Evolutionary conservation across 768 basidiomycete genomes (phyloP).

Genomic region (Pholiota microspora): DNA sequence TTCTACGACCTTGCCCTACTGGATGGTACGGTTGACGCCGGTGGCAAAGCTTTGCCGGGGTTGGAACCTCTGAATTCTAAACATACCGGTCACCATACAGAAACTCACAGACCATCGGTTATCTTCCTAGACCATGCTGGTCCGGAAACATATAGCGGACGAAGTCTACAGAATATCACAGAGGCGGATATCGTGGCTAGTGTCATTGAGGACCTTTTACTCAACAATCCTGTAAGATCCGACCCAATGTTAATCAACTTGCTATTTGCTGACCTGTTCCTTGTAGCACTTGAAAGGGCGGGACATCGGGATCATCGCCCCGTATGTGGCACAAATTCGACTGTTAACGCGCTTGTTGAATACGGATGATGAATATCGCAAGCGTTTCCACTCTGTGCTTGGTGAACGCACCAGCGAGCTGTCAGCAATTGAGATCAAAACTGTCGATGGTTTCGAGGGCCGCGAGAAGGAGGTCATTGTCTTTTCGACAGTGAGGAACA

Average conservation of each 20-base stretch:
- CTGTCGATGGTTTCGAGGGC: conserved; percentile 94
- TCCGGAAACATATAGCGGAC: conserved; percentile 61
- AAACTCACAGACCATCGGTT: conserved; percentile 46
- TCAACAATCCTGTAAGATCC: conserved; percentile 72
- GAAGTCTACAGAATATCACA: conserved; percentile 73
- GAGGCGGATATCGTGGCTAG: conserved; percentile 79
- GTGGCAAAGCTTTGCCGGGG: conserved; percentile 43
- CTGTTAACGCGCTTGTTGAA: conserved; percentile 68
- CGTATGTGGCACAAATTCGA: conserved; percentile 86
- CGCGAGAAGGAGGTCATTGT: conserved; percentile 91
- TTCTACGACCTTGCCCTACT: conserved; percentile 74
- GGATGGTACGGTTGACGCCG: conserved; percentile 70
- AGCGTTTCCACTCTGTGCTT: conserved; percentile 56
- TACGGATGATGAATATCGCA: conserved; percentile 46
- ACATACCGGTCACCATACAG: conserved; percentile 34
- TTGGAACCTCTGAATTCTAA: conserved; percentile 63
- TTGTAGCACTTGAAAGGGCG: conserved; percentile 56
- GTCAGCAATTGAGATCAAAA: conserved; percentile 76
- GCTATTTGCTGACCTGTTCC: conserved; percentile 5
- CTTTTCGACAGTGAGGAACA: conserved; percentile 89
- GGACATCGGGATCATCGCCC: conserved; percentile 91
- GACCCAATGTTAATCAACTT: too few species aligned
- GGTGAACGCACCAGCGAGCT: conserved; percentile 72
- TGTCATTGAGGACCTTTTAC: conserved; percentile 79
- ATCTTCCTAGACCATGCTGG: conserved; percentile 83